Evolutionary conservation across 371 early-diverging fungal genomes (phyloP).

Genomic region (Mucor irregularis): DNA sequence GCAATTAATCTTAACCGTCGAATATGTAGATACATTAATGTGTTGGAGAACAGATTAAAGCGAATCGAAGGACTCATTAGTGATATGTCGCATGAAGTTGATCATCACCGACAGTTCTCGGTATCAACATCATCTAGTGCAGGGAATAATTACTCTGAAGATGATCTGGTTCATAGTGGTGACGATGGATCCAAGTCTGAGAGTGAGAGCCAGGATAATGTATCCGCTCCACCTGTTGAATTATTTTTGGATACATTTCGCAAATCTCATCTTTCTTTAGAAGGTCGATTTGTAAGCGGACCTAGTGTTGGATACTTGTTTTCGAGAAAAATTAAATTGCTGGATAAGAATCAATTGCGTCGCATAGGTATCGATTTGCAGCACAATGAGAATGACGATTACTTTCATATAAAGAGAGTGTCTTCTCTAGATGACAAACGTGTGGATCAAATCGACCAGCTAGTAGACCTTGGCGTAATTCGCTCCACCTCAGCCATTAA

Average conservation of each 20-base stretch:
- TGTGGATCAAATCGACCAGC: constrained; percentile 5
- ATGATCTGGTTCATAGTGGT: no score
- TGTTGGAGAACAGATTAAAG: constrained; percentile 12
- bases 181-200: no score
- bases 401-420: constrained; percentile 24
- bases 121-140: neutral
- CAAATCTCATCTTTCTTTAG: neutral
- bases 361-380: neutral
- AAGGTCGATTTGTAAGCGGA: constrained; percentile 1
- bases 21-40: constrained; percentile 2
- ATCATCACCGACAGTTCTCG: no score
- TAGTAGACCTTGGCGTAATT: constrained; percentile 1
- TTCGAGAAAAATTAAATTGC: neutral
- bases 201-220: no score
- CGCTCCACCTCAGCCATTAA: constrained; percentile 1
- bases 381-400: constrained; percentile 21
- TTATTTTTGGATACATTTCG: neutral
- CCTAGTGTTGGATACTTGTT: neutral
- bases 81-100: neutral
- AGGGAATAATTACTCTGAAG: neutral
- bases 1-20: neutral
- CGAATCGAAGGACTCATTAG: constrained; percentile 11
- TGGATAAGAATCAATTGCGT: neutral
- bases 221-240: no score
- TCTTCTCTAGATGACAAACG: constrained; percentile 8